phyloP scores from a whole-genome alignment of 2,329 filamentous ascomycete species.

The Fusarium sp. region DNA sequence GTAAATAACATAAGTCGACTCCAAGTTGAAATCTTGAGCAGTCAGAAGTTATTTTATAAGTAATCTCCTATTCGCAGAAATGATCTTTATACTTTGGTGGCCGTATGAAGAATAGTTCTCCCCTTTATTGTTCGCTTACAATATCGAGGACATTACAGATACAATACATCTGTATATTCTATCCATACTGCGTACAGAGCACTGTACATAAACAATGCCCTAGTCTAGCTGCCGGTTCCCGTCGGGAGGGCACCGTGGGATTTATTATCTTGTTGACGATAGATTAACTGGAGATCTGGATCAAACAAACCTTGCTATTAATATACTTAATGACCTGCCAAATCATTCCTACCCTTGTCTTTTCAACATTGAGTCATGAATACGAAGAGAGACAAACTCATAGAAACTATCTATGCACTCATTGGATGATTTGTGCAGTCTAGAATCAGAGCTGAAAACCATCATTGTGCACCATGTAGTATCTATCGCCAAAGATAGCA shows the following conservation, averaged over 20 bases:
- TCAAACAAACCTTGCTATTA: slow-evolving; percentile 20
- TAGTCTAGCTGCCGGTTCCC: neutral
- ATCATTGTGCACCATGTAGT: neutral
- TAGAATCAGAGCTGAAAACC: neutral
- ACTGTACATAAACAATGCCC: neutral
- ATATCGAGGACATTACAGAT: neutral
- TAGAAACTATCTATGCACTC: neutral
- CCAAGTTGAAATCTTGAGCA: neutral
- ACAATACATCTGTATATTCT: neutral
- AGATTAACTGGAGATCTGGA: slow-evolving; percentile 28
- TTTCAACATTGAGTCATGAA: neutral
- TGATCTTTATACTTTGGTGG: neutral
- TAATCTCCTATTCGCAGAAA: neutral
- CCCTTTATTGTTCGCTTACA: neutral
- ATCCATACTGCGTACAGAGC: neutral
- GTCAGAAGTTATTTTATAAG: neutral
- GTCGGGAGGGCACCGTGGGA: slow-evolving; percentile 13
- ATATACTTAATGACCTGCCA: neutral
- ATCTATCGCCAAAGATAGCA: slow-evolving; percentile 8
- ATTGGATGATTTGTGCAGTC: neutral
- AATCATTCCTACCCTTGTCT: neutral
- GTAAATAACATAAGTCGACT: neutral
- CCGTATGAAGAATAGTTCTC: neutral
- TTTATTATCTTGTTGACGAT: slow-evolving; percentile 16
- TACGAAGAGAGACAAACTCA: neutral